Conservation (phyloP, 768 basidiomycete species). For the Dioszegia hungarica region DNA sequence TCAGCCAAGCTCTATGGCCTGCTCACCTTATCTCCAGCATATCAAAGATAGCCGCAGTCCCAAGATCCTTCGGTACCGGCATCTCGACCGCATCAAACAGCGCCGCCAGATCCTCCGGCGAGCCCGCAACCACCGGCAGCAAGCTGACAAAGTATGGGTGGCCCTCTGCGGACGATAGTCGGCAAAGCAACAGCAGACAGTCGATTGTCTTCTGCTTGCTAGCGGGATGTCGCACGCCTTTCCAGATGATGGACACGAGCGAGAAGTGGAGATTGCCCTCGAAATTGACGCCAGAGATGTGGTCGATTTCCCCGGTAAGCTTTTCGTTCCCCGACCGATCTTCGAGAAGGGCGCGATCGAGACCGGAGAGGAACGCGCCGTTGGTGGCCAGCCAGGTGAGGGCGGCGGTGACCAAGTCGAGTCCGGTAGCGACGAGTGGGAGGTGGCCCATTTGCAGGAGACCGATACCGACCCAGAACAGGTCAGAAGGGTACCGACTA, state of each 20-base stretch:
- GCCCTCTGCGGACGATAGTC: constrained; percentile 1
- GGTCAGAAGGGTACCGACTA: constrained; percentile 63
- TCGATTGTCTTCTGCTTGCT: constrained; percentile 53
- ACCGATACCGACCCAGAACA: constrained; percentile 86
- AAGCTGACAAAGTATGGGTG: constrained; percentile 36
- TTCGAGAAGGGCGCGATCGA: constrained; percentile 53
- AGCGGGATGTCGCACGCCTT: constrained; percentile 68
- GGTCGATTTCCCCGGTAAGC: constrained; percentile 66
- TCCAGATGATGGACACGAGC: constrained; percentile 75
- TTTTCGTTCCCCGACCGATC: constrained; percentile 61
- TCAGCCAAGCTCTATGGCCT: not conserved
- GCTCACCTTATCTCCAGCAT: constrained; percentile 37
- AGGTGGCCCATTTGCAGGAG: constrained; percentile 73
- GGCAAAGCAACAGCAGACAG: constrained; percentile 59
- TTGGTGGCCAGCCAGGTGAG: constrained; percentile 63
- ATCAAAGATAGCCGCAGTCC: constrained; percentile 12
- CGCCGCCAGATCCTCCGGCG: constrained; percentile 55
- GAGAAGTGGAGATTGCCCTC: constrained; percentile 74
- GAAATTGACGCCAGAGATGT: constrained; percentile 69
- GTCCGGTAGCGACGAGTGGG: constrained; percentile 62
- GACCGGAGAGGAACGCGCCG: constrained; percentile 36
- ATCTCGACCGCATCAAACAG: constrained; percentile 64
- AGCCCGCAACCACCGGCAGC: constrained; percentile 21
- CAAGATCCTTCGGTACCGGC: constrained; percentile 29
- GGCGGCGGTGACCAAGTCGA: constrained; percentile 60